Conservation (phyloP, 306 rosid species). For the Betula pendula region DNA sequence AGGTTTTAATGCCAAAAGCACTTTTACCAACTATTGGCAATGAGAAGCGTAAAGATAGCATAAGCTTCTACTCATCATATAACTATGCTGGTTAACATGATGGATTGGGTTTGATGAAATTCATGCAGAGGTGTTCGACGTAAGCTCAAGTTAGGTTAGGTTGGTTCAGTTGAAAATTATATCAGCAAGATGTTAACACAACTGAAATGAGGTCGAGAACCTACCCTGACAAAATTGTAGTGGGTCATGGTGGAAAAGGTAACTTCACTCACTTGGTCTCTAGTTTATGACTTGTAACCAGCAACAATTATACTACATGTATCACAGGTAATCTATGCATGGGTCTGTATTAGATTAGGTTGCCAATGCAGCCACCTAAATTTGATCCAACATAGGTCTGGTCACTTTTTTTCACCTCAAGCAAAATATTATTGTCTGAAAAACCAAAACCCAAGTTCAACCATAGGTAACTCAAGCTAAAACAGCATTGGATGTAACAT, state of each 20-base stretch:
- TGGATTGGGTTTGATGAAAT: not conserved
- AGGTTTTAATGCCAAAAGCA: not conserved
- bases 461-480: not conserved
- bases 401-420: not conserved
- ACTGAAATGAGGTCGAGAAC: not conserved
- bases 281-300: not conserved
- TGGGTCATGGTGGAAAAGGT: not conserved
- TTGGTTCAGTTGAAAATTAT: not conserved
- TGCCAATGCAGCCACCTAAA: not conserved
- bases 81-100: not conserved
- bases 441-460: not conserved
- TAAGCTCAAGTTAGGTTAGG: too few relatives aligned
- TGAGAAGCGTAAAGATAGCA: not conserved
- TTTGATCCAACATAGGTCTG: not conserved
- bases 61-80: not conserved
- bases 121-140: too few relatives aligned
- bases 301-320: not conserved
- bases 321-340: not conserved
- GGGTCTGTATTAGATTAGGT: not conserved
- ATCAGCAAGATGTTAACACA: not conserved
- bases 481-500: not conserved
- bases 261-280: not conserved
- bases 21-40: not conserved
- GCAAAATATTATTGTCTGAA: not conserved
- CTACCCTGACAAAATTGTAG: not conserved